Evolutionary conservation across 2,329 filamentous ascomycete species (phyloP), one percentile per base, ranked within the genome.

Genomic region (Mollisia scopiformis): DNA sequence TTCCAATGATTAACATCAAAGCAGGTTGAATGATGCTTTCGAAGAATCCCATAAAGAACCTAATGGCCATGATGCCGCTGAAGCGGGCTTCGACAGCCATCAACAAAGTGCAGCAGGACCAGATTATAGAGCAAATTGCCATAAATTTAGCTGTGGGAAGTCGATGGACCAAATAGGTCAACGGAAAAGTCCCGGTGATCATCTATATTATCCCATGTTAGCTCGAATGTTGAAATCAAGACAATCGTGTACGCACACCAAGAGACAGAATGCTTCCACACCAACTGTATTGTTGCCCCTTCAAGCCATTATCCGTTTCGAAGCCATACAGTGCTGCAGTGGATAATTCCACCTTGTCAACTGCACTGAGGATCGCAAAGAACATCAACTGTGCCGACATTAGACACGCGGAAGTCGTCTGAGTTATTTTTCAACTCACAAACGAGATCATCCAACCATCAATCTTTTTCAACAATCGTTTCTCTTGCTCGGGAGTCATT

Each of bases 281-380:
- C 78, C 81, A 84, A 59, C 72, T 80, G 62, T 84, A 84, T 61
- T 83, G 74, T 0, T 77, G 77, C 0, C 82, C 82, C 37, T 77
- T 75, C 1, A 84, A 74, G 16, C 80, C 67, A 6, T 84, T 73
- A 61, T 86, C 83, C n/a, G 84, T 77, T 13, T 75, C 71, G 55
- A 86, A 83, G 0, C 82, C 83, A 64, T 85, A 84, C 31, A 86
- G 81, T 4, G 83, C 82, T 0, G 83, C 82, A 64, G 84, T 84
- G 28, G 75, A 79, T 7, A 82, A 66, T 0, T 78, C 82, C 0
- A 79, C 82, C 75, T 82, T 65, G 31, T 64, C 58, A 23, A 58
- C 73, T 67, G 73, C 73, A 33, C 68, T 65, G 43, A 75, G 68
- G 11, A 69, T 72, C 3, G 68, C 68, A 21, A 67, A 62, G 50